Evolutionary conservation across 2,329 filamentous ascomycete species (phyloP).

Genomic region (Fusarium anthophilum): DNA sequence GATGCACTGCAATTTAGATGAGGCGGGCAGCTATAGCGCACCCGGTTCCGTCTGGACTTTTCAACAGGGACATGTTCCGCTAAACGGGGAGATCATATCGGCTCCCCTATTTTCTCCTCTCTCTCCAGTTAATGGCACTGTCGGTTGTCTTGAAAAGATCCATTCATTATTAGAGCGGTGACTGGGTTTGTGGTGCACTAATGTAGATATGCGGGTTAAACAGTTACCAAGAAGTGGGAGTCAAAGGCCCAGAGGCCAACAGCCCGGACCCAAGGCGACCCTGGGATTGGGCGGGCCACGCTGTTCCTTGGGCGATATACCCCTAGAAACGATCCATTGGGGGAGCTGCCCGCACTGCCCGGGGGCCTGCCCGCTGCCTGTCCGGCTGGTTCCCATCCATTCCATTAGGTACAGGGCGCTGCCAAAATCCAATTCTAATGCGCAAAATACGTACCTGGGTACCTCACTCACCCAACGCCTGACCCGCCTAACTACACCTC

Average conservation of each 20-base stretch:
- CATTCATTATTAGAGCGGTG: conserved; percentile 30
- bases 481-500: conserved; percentile 1
- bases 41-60: conserved; percentile 17
- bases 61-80: conserved; percentile 19
- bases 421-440: conserved; percentile 7
- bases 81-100: conserved; percentile 8
- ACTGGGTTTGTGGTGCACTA: conserved; percentile 26
- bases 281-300: not conserved
- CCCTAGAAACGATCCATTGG: conserved; percentile 2
- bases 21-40: conserved; percentile 21
- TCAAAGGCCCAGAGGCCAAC: not conserved
- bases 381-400: not conserved
- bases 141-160: conserved; percentile 17
- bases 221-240: conserved; percentile 15
- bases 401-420: not conserved
- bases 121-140: conserved; percentile 4
- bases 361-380: not conserved
- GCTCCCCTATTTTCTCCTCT: conserved; percentile 14
- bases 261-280: not conserved
- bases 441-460: not conserved
- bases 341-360: not conserved
- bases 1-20: conserved; percentile 12
- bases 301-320: not conserved
- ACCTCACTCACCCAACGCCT: not conserved
- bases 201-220: conserved; percentile 25